phyloP scores from a whole-genome alignment of 2,329 filamentous ascomycete species.

The Pyricularia sp. region DNA sequence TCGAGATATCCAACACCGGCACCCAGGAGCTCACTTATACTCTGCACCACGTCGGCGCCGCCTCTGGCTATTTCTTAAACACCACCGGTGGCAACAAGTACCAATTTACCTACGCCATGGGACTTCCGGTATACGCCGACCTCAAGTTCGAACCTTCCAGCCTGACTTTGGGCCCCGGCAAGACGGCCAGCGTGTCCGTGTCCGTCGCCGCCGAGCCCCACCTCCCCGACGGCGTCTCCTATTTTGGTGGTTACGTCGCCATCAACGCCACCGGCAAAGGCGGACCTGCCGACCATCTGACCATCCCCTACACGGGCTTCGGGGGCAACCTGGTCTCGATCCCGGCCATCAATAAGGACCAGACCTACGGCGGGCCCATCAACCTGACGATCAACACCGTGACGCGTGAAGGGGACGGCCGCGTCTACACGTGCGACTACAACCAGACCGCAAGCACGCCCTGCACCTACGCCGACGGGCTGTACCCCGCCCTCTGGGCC shows the following conservation, averaged over 20 bases:
- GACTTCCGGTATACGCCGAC: not conserved
- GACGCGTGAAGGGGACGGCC: no score
- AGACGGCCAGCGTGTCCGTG: not conserved
- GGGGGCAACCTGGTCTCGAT: not conserved
- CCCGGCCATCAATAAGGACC: not conserved
- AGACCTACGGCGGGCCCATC: not conserved
- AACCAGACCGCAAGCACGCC: not conserved
- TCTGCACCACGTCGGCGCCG: slow-evolving; percentile 4
- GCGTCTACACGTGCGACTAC: not conserved
- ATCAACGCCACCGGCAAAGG: not conserved
- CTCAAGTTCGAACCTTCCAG: not conserved
- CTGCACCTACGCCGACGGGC: not conserved
- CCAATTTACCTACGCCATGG: not conserved
- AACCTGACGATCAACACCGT: not conserved
- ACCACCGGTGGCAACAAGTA: not conserved
- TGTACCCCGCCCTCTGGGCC: not conserved
- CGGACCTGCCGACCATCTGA: not conserved
- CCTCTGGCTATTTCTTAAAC: not conserved
- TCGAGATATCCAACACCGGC: slow-evolving; percentile 26
- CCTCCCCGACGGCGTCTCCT: not conserved
- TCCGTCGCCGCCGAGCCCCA: not conserved
- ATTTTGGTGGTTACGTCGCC: not conserved
- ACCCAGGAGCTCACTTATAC: slow-evolving; percentile 22
- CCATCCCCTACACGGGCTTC: not conserved
- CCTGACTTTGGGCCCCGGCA: not conserved